These are phyloP conservation scores for Apiotrichum mycotoxinovorans DNA, from an alignment of 1,284 basidiomycete species.

Conservation along the genomic window DNA sequence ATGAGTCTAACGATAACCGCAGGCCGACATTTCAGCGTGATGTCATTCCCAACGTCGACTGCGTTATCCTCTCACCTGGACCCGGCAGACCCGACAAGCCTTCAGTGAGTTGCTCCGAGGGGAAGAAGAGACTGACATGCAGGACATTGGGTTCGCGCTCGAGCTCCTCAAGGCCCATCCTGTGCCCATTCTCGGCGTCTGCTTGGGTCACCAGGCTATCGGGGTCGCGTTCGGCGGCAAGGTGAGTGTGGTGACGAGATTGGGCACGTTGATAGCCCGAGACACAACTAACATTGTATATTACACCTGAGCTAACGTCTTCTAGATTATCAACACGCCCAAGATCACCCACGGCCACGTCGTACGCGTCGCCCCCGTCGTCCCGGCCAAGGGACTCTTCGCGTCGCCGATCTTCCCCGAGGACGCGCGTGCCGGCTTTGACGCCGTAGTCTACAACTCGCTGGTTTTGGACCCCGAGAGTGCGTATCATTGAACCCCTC, in stretches of 20 bases:
- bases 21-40: slow-evolving; percentile 42
- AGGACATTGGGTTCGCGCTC: slow-evolving; percentile 50
- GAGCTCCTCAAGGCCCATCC: slow-evolving; percentile 41
- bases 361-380: slow-evolving; percentile 55
- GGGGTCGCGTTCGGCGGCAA: slow-evolving; percentile 70
- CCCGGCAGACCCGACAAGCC: slow-evolving; percentile 48
- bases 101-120: slow-evolving; percentile 22
- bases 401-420: slow-evolving; percentile 27
- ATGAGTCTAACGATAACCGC: not conserved
- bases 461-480: slow-evolving; percentile 51
- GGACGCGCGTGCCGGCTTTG: slow-evolving; percentile 50
- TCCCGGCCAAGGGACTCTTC: slow-evolving; percentile 32
- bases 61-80: slow-evolving; percentile 50
- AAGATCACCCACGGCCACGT: slow-evolving; percentile 68
- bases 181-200: slow-evolving; percentile 58
- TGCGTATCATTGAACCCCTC: slow-evolving; percentile 15
- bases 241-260: slow-evolving; percentile 53
- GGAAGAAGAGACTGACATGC: not conserved
- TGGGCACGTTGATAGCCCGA: too few species aligned
- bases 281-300: not conserved
- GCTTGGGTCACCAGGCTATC: slow-evolving; percentile 88
- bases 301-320: not conserved
- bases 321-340: slow-evolving; percentile 47
- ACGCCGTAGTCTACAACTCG: slow-evolving; percentile 76
- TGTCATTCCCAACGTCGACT: slow-evolving; percentile 47